Evolutionary conservation across 2,329 filamentous ascomycete genomes (phyloP), one percentile per base, ranked within the genome.

Genomic region (Furcasterigmium furcatum): DNA sequence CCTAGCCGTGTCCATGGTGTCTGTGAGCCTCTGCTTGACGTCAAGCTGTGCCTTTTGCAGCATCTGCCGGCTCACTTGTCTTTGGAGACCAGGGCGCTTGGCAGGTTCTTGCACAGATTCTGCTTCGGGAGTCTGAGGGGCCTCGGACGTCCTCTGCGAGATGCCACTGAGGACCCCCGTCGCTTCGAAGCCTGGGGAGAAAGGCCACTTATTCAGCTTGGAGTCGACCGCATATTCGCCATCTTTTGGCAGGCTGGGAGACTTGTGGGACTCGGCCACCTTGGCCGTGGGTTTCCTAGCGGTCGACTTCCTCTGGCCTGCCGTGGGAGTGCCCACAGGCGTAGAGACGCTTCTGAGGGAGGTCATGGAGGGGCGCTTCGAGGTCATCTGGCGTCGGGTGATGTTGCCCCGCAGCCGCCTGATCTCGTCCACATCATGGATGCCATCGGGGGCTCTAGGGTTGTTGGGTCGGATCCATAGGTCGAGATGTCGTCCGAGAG

Each of bases 401-500:
- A 97, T 95, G 50, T 82, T 80, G 38, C 89, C 88, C 44, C 92
- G 82, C 58, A 95, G 72, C 65, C 87, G 88, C 55, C 81, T 80
- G 58, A 97, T 97, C 65, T 89, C 88, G 8, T 92, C 88, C 47
- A 96, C 88, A 70, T 95, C 78, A 67, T 97, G 92, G 38, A 96
- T 71, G 41, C 91, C 91, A 67, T 97, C 92, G 7, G 87, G 72
- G 2, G 85, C 78, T 66, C 91, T 94, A 2, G 92, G 90, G 64
- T 96, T 96, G 71, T 91, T 95, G 48, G 91, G 86, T 61, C 91
- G 91, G 58, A 96, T 91, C 65, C 95, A 96, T 32, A 96, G 80
- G 64, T 97, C 92, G 54, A 96, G 84, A 67, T 97, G 92, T 38
- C 92, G 86, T 41, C 92, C 92, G 44, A 97, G 81, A 3, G 90